These are phyloP conservation scores for Plectosphaerella sp. DNA, from an alignment of 2,329 filamentous ascomycete species.

Conservation along the genomic window DNA sequence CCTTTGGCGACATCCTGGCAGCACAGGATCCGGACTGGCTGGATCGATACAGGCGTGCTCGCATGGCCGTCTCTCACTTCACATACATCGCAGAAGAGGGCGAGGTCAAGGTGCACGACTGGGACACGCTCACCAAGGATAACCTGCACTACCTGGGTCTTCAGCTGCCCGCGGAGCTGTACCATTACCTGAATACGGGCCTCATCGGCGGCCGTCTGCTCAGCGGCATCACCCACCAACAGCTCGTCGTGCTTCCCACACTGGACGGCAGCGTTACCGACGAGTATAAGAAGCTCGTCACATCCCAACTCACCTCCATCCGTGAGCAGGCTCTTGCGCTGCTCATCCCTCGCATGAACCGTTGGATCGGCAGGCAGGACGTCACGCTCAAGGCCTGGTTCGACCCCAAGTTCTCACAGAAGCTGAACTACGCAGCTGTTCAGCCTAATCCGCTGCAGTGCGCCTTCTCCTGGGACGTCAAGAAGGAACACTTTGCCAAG, in stretches of 20 bases:
- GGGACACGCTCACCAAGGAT: constrained; percentile 71
- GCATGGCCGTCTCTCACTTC: constrained; percentile 82
- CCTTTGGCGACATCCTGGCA: constrained; percentile 75
- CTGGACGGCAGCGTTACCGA: constrained; percentile 76
- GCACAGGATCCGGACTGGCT: constrained; percentile 70
- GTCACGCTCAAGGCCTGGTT: constrained; percentile 83
- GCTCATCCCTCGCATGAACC: constrained; percentile 72
- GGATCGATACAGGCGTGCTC: constrained; percentile 81
- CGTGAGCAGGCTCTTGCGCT: constrained; percentile 74
- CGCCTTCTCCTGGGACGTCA: constrained; percentile 67
- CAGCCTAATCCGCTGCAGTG: constrained; percentile 42
- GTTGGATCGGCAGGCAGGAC: constrained; percentile 77
- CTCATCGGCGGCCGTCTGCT: constrained; percentile 75
- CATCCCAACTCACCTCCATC: constrained; percentile 66
- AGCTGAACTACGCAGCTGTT: constrained; percentile 56
- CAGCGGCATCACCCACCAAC: constrained; percentile 75
- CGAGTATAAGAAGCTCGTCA: constrained; percentile 77
- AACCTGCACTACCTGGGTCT: constrained; percentile 89
- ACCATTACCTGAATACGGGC: constrained; percentile 82
- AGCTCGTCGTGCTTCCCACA: constrained; percentile 76
- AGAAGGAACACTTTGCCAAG: constrained; percentile 46
- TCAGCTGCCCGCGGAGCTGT: constrained; percentile 82
- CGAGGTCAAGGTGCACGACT: constrained; percentile 69
- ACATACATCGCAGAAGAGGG: constrained; percentile 76
- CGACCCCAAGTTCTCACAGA: constrained; percentile 62